These are phyloP conservation scores for Botryotinia narcissicola DNA, from an alignment of 2,329 filamentous ascomycete species.

Conservation along the genomic window DNA sequence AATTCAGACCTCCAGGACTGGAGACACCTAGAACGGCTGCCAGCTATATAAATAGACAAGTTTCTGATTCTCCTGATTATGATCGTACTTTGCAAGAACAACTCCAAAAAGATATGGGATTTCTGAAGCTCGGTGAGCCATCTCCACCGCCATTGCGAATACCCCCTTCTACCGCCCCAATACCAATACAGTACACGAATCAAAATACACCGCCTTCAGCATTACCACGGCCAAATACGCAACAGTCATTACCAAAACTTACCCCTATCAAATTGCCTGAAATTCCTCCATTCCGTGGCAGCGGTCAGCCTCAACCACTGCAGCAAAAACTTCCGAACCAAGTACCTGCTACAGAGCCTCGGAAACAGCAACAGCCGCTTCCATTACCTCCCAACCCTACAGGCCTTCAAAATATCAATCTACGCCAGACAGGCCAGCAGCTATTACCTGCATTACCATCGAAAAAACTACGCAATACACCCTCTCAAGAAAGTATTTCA, in stretches of 20 bases:
- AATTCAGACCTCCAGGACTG: conserved; percentile 41
- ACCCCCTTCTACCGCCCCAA: conserved; percentile 19
- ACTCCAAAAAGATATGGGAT: conserved; percentile 60
- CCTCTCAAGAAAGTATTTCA: conserved; percentile 35
- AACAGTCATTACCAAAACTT: conserved; percentile 40
- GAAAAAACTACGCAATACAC: conserved; percentile 37
- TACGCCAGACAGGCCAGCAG: conserved; percentile 33
- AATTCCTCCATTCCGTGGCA: conserved; percentile 40
- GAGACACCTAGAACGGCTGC: conserved; percentile 51
- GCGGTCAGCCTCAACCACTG: conserved; percentile 30
- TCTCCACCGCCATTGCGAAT: conserved; percentile 32
- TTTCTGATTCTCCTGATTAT: conserved; percentile 56
- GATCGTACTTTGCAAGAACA: conserved; percentile 61
- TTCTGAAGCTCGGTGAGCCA: conserved; percentile 48
- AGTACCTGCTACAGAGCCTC: conserved; percentile 29
- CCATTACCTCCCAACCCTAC: conserved; percentile 25
- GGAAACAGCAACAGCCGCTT: conserved; percentile 33
- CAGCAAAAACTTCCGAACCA: conserved; percentile 37
- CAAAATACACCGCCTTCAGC: conserved; percentile 25
- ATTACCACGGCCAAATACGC: conserved; percentile 34
- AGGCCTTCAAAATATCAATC: conserved; percentile 34
- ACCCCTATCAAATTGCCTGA: conserved; percentile 40
- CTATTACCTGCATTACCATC: conserved; percentile 38
- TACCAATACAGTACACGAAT: conserved; percentile 30
- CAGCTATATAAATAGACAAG: conserved; percentile 44